Conservation (phyloP, 2,329 filamentous ascomycete species). For the Didymella keratinophila region DNA sequence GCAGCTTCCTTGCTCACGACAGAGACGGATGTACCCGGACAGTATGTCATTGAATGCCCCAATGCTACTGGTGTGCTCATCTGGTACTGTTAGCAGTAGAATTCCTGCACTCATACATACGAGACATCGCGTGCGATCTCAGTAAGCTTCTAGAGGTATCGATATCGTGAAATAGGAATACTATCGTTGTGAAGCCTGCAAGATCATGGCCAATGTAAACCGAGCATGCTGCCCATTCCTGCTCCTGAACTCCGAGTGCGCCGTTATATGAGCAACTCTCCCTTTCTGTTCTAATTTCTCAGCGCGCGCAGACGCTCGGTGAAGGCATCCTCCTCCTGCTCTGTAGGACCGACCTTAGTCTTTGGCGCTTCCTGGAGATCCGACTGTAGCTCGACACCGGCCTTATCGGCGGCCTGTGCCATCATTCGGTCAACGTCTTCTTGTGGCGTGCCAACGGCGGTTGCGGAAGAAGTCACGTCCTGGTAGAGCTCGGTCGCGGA, state of each 20-base stretch:
- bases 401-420: constrained; percentile 86
- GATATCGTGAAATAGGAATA: constrained; percentile 8
- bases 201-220: not conserved
- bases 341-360: constrained; percentile 70
- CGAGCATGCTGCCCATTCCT: constrained; percentile 3
- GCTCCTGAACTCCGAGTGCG: constrained; percentile 21
- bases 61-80: no score
- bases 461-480: constrained; percentile 81
- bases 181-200: not conserved
- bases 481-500: constrained; percentile 75
- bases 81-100: no score
- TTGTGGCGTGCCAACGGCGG: constrained; percentile 75
- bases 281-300: constrained; percentile 48
- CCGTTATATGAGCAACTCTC: not conserved
- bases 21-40: no score
- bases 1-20: no score
- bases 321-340: constrained; percentile 80
- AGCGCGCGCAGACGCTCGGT: constrained; percentile 65
- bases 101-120: no score
- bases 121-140: not conserved
- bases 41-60: no score
- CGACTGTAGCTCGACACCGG: constrained; percentile 80
- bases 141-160: not conserved
- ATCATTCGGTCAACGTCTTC: constrained; percentile 88
- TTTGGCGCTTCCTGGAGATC: constrained; percentile 71